These are phyloP conservation scores for Zymoseptoria crescenta DNA, from an alignment of 2,329 filamentous ascomycete genomes.

Conservation along the genomic window DNA sequence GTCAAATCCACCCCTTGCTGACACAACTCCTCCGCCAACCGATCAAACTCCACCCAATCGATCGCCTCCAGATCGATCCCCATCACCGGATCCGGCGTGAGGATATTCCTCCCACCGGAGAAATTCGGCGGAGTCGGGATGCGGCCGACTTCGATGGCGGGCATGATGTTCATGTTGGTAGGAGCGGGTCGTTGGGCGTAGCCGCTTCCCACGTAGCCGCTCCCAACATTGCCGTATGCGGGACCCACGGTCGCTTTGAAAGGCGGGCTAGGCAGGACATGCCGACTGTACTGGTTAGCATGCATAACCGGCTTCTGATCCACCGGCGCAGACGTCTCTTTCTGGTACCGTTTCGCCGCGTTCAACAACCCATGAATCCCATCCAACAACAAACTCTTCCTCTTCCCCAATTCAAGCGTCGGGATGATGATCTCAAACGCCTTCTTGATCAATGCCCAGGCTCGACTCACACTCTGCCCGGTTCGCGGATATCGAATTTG, in stretches of 20 bases:
- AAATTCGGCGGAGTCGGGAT: slow-evolving; percentile 7
- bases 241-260: slow-evolving; percentile 2
- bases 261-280: neutral
- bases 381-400: slow-evolving; percentile 15
- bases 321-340: slow-evolving; percentile 1
- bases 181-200: slow-evolving; percentile 6
- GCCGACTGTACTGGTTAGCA: neutral
- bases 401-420: slow-evolving; percentile 11
- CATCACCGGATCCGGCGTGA: slow-evolving; percentile 12
- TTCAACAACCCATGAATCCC: slow-evolving; percentile 17
- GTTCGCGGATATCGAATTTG: slow-evolving; percentile 18
- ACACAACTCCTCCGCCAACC: slow-evolving; percentile 19
- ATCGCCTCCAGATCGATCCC: slow-evolving; percentile 20
- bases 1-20: slow-evolving; percentile 8
- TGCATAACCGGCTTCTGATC: neutral
- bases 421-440: slow-evolving; percentile 21
- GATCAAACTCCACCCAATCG: slow-evolving; percentile 23
- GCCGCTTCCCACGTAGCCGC: slow-evolving; percentile 2
- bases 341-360: slow-evolving; percentile 16
- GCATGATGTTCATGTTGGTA: slow-evolving; percentile 1
- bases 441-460: slow-evolving; percentile 18
- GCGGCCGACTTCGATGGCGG: slow-evolving; percentile 8
- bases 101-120: neutral
- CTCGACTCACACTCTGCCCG: slow-evolving; percentile 11
- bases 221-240: too few species aligned